A percentile compares a stretch with the other conserved stretches of the same genome.
Evolutionary conservation across 2,329 filamentous ascomycete species (phyloP).

Genomic region (Aureobasidium lini): DNA sequence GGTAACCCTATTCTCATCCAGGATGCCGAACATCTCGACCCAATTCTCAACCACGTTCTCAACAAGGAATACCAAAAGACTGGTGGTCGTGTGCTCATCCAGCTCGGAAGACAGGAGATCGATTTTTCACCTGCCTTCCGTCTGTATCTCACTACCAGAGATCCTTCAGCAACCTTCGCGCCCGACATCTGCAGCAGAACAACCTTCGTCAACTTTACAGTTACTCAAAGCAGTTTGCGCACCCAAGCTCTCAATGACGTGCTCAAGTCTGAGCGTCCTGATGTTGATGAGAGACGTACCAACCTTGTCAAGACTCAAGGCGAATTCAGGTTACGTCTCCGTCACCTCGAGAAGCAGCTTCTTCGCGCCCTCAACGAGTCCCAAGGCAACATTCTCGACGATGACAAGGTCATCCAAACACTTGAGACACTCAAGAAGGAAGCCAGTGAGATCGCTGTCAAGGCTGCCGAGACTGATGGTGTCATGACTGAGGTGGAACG

Average conservation of each 20-base stretch:
- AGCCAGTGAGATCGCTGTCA: constrained; percentile 87
- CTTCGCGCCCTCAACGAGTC: constrained; percentile 95
- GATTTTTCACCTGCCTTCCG: constrained; percentile 97
- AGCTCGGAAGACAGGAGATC: constrained; percentile 97
- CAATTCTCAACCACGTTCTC: constrained; percentile 94
- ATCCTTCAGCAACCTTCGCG: constrained; percentile 90
- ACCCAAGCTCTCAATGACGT: constrained; percentile 97
- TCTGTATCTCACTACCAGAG: constrained; percentile 87
- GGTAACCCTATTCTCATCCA: constrained; percentile 98
- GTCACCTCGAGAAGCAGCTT: constrained; percentile 88
- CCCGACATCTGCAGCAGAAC: constrained; percentile 97
- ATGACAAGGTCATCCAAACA: constrained; percentile 96
- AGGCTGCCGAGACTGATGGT: constrained; percentile 94
- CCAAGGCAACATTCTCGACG: constrained; percentile 93
- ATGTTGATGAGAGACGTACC: constrained; percentile 90
- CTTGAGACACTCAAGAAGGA: constrained; percentile 97
- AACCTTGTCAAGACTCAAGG: constrained; percentile 98
- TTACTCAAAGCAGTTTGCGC: constrained; percentile 96
- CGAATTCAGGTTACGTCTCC: constrained; percentile 97
- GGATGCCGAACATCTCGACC: constrained; percentile 93
- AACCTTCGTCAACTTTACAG: constrained; percentile 98
- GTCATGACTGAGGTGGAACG: constrained; percentile 97
- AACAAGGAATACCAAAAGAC: constrained; percentile 99
- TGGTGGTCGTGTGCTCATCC: constrained; percentile 92
- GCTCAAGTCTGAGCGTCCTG: constrained; percentile 91